Conservation (phyloP, 306 rosid species). For the Ormosia semicastrata region DNA sequence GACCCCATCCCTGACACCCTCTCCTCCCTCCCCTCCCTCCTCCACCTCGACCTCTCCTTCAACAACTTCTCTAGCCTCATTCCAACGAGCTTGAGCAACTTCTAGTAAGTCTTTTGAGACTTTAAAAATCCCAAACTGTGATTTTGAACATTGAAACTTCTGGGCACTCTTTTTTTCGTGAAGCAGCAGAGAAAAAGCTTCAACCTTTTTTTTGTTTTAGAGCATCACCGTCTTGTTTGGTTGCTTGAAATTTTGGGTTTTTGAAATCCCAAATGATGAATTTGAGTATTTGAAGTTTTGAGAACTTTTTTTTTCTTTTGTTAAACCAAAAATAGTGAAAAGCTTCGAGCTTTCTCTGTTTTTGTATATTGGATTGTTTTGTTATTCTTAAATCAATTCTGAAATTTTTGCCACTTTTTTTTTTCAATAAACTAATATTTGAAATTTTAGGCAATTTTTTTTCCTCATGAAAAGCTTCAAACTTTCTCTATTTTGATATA, state of each 20-base stretch:
- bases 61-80: no score
- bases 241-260: conserved; percentile 4
- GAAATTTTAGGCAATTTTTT: background rate
- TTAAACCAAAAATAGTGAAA: background rate
- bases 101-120: no score
- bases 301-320: background rate
- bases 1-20: no score
- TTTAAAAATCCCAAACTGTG: background rate
- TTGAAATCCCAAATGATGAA: background rate
- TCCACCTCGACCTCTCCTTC: no score
- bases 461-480: background rate
- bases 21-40: no score
- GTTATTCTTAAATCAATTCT: background rate
- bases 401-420: background rate
- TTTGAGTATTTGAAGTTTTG: background rate
- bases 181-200: background rate
- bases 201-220: background rate
- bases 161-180: background rate
- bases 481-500: background rate
- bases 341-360: background rate
- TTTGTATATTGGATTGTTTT: background rate
- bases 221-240: background rate
- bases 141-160: background rate
- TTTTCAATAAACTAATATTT: background rate
- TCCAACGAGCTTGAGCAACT: no score